phyloP scores from a whole-genome alignment of 164 flowering plant genomes.

The Chloranthus sessilifolius region DNA sequence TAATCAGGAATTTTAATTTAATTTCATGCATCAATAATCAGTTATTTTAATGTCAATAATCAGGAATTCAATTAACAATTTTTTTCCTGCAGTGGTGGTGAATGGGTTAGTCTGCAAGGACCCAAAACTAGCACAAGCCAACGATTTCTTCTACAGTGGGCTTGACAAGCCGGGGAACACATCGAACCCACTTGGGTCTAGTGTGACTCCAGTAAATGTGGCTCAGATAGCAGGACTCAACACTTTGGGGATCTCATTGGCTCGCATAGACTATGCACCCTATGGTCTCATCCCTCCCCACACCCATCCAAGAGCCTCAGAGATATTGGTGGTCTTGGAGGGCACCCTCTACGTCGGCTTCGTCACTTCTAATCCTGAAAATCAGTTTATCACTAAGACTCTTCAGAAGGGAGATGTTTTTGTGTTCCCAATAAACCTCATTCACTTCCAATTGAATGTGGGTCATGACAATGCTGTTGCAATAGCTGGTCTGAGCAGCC shows the following conservation, averaged over 20 bases:
- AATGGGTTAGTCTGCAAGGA: slow-evolving; percentile 17
- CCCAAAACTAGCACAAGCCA: slow-evolving; percentile 6
- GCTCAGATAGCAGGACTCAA: slow-evolving; percentile 18
- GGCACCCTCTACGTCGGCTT: slow-evolving; percentile 20
- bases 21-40: neutral
- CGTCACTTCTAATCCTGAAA: slow-evolving; percentile 17
- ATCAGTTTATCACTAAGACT: slow-evolving; percentile 11
- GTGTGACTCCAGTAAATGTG: slow-evolving; percentile 11
- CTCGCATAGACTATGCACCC: slow-evolving; percentile 17
- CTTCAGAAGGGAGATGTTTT: slow-evolving; percentile 21
- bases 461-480: slow-evolving; percentile 2
- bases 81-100: slow-evolving; percentile 6
- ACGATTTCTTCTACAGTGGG: slow-evolving; percentile 14
- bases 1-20: neutral
- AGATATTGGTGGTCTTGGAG: slow-evolving; percentile 15
- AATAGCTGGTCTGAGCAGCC: slow-evolving; percentile 4
- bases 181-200: slow-evolving; percentile 7
- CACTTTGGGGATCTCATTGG: slow-evolving; percentile 22
- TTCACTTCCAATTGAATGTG: slow-evolving; percentile 14
- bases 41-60: neutral
- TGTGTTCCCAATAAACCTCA: slow-evolving; percentile 14
- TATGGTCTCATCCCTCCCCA: slow-evolving; percentile 17
- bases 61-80: neutral
- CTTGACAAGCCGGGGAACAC: slow-evolving; percentile 15
- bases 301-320: slow-evolving; percentile 22